Percentiles rank a stretch among this genome's conserved stretches.
These are phyloP conservation scores for Copromyces sp. DNA, from an alignment of 495 filamentous ascomycete genomes.

Conservation along the genomic window DNA sequence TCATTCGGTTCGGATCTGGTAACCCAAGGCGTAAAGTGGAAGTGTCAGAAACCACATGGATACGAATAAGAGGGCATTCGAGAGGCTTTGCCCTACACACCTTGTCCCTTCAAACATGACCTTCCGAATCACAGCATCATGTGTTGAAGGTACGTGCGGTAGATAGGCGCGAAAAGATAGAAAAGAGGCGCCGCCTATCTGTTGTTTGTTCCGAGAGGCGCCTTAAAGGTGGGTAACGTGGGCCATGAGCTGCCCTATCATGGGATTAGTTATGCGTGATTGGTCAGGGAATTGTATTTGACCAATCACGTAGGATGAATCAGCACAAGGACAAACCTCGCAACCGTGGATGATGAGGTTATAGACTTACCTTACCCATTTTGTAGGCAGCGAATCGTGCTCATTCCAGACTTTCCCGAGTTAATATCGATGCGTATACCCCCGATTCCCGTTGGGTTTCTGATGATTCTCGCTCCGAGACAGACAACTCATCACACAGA, in stretches of 20 bases:
- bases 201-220: background rate
- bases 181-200: background rate
- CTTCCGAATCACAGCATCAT: background rate
- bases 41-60: background rate
- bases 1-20: background rate
- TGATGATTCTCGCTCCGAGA: background rate
- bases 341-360: background rate
- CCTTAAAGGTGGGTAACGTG: background rate
- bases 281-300: background rate
- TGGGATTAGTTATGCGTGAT: background rate
- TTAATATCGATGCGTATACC: background rate
- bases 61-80: background rate
- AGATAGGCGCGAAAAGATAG: background rate
- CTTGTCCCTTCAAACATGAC: background rate
- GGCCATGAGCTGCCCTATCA: background rate
- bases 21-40: background rate
- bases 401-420: background rate
- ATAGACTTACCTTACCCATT: background rate
- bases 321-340: background rate
- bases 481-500: conserved; percentile 4
- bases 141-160: background rate
- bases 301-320: background rate
- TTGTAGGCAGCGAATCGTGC: background rate
- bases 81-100: background rate
- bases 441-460: background rate